Base-by-base conservation (phyloP, 495 filamentous ascomycete genomes). In the Halenospora varia region DNA sequence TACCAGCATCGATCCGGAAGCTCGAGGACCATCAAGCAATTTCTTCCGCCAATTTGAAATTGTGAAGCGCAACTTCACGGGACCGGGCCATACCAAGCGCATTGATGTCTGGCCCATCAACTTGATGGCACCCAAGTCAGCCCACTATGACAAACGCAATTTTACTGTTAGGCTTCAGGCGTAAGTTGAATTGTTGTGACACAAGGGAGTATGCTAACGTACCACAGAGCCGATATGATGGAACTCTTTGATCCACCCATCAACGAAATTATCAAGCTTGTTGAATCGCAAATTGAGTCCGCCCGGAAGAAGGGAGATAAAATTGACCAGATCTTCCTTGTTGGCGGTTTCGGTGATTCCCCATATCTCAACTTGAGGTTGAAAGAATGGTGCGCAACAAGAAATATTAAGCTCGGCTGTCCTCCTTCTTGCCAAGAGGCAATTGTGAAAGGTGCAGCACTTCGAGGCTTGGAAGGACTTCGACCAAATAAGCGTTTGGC, bases 331-430 rank as follows among this genome's bases (percentile, higher is more conserved):
- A 61, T 70, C 10, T 35, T 70, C 29, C 29, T 70, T n/a, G 61
- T 70, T 25, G 67, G 67, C 1, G 64, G 67, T 1, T 69, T 70
- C 24, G 66, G 67, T 2, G 67, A 62, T 41, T 70, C 64, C 2
- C 25, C 19, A 23, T 69, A 65, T 45, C 55, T 69, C 8, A 45
- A 40, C 17, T 17, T 39, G 15, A 60, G 44, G 44, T 25, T 69
- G 17, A 39, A 51, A 18, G 62, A 54, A 39, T 68, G 66, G 66
- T 51, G 48, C 17, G 2, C 1, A n/a, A 45, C 22, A 18, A 15
- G 18, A 26, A 57, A 48, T 26, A 20, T 46, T n/a, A 35, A 46
- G 42, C 13, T 46, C 17, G 42, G 19, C 42, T 46, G 29, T n/a
- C 24, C 29, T 3, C 29, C 29, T 35, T 35, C 29, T 6, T 35